Conservation (phyloP, 305 asterid genomes). For the Ajuga reptans region DNA sequence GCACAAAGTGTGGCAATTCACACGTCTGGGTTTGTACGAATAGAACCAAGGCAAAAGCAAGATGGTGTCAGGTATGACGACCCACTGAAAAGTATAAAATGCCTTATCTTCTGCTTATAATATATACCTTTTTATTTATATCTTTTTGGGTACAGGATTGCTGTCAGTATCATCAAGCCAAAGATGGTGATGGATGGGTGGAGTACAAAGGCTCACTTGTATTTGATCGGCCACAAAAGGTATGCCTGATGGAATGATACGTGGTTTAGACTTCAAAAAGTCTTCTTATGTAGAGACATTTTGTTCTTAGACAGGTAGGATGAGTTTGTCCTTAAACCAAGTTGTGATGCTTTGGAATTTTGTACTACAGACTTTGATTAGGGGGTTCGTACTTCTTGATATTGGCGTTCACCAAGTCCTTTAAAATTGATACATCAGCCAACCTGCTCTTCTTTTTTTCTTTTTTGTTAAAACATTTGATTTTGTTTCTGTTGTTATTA, state of each 20-base stretch:
- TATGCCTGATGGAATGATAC: conserved; percentile 11
- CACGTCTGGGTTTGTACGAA: conserved; percentile 96
- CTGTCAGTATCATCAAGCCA: conserved; percentile 96
- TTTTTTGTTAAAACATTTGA: neutral
- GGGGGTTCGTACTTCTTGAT: neutral
- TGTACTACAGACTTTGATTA: neutral
- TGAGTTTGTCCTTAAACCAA: conserved; percentile 8
- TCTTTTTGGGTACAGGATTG: conserved; percentile 60
- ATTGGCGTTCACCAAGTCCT: neutral
- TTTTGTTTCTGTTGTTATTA: neutral
- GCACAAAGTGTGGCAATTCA: conserved; percentile 92
- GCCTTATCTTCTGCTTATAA: conserved; percentile 3
- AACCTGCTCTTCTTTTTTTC: too few species aligned
- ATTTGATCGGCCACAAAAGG: conserved; percentile 73
- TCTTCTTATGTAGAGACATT: neutral
- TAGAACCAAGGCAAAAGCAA: conserved; percentile 85
- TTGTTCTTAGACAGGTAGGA: neutral
- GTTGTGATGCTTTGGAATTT: conserved; percentile 9
- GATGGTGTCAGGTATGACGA: conserved; percentile 90
- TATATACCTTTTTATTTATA: conserved; percentile 18
- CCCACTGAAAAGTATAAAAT: conserved; percentile 5
- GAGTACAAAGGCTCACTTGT: conserved; percentile 83
- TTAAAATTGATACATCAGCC: neutral
- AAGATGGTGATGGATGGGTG: conserved; percentile 99
- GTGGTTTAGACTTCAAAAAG: neutral